These are phyloP conservation scores for Pestalotiopsis sp. DNA, from an alignment of 2,329 filamentous ascomycete species.

Conservation along the genomic window DNA sequence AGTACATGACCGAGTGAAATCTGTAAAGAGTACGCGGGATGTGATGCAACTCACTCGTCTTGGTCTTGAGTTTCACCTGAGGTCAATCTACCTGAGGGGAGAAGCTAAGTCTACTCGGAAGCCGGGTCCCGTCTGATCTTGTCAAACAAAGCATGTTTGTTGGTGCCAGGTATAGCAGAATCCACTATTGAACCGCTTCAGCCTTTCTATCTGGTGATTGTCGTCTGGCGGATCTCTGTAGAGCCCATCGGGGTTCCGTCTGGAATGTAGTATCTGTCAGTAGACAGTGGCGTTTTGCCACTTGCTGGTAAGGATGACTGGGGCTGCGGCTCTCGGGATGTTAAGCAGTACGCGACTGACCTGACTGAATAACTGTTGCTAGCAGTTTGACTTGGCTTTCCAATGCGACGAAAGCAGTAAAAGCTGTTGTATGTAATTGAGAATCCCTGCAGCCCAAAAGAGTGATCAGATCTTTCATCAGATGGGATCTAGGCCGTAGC, in stretches of 20 bases:
- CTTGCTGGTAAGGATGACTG: background rate
- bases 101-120: too few species aligned
- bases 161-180: too few species aligned
- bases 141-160: too few species aligned
- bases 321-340: background rate
- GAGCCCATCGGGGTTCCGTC: background rate
- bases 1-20: too few species aligned
- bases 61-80: too few species aligned
- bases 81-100: too few species aligned
- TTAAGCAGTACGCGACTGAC: background rate
- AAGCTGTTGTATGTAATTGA: background rate
- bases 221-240: background rate
- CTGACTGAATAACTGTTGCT: background rate
- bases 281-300: background rate
- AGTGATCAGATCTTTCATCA: background rate
- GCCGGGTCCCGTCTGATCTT: too few species aligned
- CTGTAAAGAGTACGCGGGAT: too few species aligned
- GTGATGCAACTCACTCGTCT: too few species aligned
- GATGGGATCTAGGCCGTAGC: background rate
- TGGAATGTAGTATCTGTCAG: background rate
- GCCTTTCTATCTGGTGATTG: too few species aligned
- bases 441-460: background rate
- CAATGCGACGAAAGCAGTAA: background rate
- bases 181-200: too few species aligned
- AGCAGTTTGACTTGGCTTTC: background rate